These are phyloP conservation scores for Inonotus obliquus DNA, from an alignment of 1,284 basidiomycete genomes.

Conservation along the genomic window DNA sequence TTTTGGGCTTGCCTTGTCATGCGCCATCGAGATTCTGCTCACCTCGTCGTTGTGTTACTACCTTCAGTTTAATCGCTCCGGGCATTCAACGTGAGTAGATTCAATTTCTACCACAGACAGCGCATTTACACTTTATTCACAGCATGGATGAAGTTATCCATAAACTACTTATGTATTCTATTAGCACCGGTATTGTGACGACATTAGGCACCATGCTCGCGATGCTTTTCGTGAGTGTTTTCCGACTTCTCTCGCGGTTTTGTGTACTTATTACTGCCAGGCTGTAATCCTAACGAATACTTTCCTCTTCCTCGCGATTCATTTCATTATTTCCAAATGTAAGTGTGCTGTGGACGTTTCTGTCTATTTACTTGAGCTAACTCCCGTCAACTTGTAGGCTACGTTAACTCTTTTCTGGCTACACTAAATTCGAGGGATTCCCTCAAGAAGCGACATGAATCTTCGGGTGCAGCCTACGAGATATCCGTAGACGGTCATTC, in stretches of 20 bases:
- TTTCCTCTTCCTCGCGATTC: conserved; percentile 17
- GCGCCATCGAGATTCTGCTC: conserved; percentile 15
- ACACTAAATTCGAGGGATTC: conserved; percentile 17
- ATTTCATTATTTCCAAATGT: conserved; percentile 18
- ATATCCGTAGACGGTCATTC: conserved; percentile 11
- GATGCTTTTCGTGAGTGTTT: conserved; percentile 14
- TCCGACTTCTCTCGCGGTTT: neutral
- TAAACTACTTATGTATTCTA: conserved; percentile 15
- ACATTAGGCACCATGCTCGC: conserved; percentile 14
- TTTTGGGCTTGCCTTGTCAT: conserved; percentile 16
- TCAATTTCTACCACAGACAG: neutral
- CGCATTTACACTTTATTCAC: neutral
- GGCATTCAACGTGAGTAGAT: conserved; percentile 7
- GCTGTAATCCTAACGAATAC: conserved; percentile 13
- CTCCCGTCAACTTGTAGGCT: neutral
- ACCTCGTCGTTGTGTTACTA: conserved; percentile 17
- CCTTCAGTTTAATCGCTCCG: conserved; percentile 12
- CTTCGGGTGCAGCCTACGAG: conserved; percentile 9
- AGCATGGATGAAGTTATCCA: conserved; percentile 17
- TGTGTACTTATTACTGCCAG: neutral
- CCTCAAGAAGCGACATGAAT: conserved; percentile 12
- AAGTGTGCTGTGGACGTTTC: neutral
- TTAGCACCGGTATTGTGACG: conserved; percentile 16
- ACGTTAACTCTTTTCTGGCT: conserved; percentile 17
- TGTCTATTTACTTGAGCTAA: neutral